Evolutionary conservation across 495 filamentous ascomycete genomes (phyloP), one percentile per base, ranked within the genome.

Genomic region (Neurospora tetrasperma): DNA sequence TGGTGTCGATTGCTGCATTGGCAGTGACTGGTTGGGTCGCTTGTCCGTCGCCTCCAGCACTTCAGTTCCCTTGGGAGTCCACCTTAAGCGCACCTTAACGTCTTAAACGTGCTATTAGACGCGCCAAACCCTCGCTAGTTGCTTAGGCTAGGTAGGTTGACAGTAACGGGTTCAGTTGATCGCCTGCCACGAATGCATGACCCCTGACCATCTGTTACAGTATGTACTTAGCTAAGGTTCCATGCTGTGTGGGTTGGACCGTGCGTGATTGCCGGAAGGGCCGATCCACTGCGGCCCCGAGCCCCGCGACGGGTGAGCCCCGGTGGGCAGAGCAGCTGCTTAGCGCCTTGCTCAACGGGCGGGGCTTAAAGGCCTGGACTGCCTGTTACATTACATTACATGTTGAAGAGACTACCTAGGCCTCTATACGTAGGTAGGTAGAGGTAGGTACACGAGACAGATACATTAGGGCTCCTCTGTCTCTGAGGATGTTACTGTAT

Each of bases 81-180:
- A 66, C 54, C 31, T 62, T 62, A 62, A 16, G 23, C 54, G 23
- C 54, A 62, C 54, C 23, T 66, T 66, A 66, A 66, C 54, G 54
- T 18, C 54, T 66, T 66, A 66, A 66, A 27, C 54, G 54, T 31
- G 54, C 31, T 18, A 14, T 16, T 35, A 35, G 54, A 66, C 54
- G 54, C 27, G 54, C 54, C 54, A 18, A 66, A 66, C 54, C 54
- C 54, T 18, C 54, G 54, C 35, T 66, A 66, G 27, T 18, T 66
- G 54, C 23, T 38, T 23, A 23, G 23, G 23, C n/a, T 31, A 31
- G 27, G 27, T 66, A 66, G 54, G 14, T 16, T 35, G 27, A 35
- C 27, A 66, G 54, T 66, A 66, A 66, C 54, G 54, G 54, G 54
- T 66, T 66, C 35, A 66, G 54, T 66, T 66, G 54, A 66, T 66